Conservation (phyloP, 2,329 filamentous ascomycete species). For the Hypocreales sp. region DNA sequence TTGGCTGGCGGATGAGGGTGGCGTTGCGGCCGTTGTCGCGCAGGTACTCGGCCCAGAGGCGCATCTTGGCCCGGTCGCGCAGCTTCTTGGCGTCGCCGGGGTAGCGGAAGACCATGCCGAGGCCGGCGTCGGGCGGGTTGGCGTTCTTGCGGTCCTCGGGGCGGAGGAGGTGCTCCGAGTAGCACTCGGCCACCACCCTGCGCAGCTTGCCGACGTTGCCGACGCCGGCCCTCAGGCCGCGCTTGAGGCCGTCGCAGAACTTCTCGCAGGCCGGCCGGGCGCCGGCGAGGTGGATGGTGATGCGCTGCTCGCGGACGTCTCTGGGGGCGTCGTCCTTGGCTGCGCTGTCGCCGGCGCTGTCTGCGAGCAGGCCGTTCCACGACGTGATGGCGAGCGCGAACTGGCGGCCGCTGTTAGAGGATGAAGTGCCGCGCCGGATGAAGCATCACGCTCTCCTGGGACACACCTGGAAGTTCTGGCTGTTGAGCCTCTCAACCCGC, state of each 20-base stretch:
- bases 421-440: neutral
- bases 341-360: constrained; percentile 34
- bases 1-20: constrained; percentile 85
- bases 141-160: constrained; percentile 45
- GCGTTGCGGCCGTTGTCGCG: constrained; percentile 88
- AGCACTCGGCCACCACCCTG: constrained; percentile 67
- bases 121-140: constrained; percentile 64
- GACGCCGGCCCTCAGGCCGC: constrained; percentile 71
- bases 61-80: constrained; percentile 90
- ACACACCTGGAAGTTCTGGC: constrained; percentile 62
- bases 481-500: constrained; percentile 83
- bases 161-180: constrained; percentile 70
- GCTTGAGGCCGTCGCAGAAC: constrained; percentile 93
- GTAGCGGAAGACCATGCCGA: constrained; percentile 87
- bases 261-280: constrained; percentile 80
- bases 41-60: constrained; percentile 92
- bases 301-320: constrained; percentile 55
- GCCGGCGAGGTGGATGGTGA: constrained; percentile 82
- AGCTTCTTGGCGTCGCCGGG: constrained; percentile 90
- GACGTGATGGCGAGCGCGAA: constrained; percentile 92
- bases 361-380: constrained; percentile 63
- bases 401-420: constrained; percentile 15
- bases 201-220: constrained; percentile 78
- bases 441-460: too few species aligned
- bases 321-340: constrained; percentile 26